phyloP scores from a whole-genome alignment of 495 filamentous ascomycete species.

The Aspergillus wentii region DNA sequence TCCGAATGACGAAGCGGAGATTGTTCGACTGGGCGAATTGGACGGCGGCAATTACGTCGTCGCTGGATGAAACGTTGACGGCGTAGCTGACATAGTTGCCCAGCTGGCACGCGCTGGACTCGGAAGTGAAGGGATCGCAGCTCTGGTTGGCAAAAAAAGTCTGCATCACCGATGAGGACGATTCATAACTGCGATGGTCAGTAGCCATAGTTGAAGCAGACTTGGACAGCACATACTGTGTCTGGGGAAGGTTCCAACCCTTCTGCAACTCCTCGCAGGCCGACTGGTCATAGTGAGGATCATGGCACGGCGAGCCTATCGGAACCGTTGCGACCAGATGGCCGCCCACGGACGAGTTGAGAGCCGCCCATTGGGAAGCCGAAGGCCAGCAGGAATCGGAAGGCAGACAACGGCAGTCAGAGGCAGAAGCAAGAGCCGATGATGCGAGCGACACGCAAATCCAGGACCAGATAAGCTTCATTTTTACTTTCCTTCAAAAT shows the following conservation, averaged over 20 bases:
- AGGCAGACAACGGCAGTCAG: constrained; percentile 13
- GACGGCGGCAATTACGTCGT: constrained; percentile 25
- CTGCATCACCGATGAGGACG: constrained; percentile 25
- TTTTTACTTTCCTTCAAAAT: too few species aligned
- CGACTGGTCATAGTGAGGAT: constrained; percentile 9
- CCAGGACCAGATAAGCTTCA: too few species aligned
- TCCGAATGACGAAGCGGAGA: constrained; percentile 49
- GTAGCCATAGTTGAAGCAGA: constrained; percentile 44
- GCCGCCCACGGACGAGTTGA: constrained; percentile 20
- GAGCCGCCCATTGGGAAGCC: constrained; percentile 14
- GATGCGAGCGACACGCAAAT: constrained; percentile 21
- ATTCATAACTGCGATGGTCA: constrained; percentile 18
- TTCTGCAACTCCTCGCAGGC: constrained; percentile 15
- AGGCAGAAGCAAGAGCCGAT: constrained; percentile 7
- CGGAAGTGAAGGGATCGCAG: constrained; percentile 51
- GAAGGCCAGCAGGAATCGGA: constrained; percentile 25
- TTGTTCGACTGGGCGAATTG: constrained; percentile 47
- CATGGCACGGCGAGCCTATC: constrained; percentile 22
- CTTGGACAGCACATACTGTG: constrained; percentile 15
- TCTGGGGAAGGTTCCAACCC: constrained; percentile 16
- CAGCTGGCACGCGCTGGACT: constrained; percentile 42
- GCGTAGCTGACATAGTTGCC: constrained; percentile 57
- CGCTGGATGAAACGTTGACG: constrained; percentile 30
- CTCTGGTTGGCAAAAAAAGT: constrained; percentile 41
- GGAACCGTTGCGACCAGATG: constrained; percentile 15